These are phyloP conservation scores for Podospora pseudopauciseta DNA, from an alignment of 495 filamentous ascomycete genomes.

Conservation along the genomic window DNA sequence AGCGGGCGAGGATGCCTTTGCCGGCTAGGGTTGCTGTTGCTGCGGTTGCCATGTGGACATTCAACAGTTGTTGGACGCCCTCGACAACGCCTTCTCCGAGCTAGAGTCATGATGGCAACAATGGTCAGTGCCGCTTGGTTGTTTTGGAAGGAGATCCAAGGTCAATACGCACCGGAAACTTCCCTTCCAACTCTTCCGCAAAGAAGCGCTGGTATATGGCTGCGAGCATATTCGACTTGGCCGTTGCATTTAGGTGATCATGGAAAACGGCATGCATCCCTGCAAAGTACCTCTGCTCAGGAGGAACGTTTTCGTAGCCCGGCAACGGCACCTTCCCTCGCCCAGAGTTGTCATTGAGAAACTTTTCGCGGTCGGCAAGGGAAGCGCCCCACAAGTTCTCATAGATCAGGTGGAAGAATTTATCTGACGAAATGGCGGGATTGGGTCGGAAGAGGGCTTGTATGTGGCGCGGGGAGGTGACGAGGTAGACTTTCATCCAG, in stretches of 20 bases:
- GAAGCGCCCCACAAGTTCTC: conserved; percentile 12
- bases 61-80: conserved; percentile 18
- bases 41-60: conserved; percentile 18
- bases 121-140: too few relatives aligned
- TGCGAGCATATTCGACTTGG: conserved; percentile 10
- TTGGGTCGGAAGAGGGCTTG: conserved; percentile 20
- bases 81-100: conserved; percentile 14
- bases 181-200: conserved; percentile 7
- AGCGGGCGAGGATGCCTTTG: conserved; percentile 18
- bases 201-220: conserved; percentile 20
- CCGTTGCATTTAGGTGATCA: conserved; percentile 15
- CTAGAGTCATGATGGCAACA: not conserved
- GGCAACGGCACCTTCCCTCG: conserved; percentile 9
- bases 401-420: conserved; percentile 21
- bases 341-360: conserved; percentile 19
- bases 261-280: conserved; percentile 18
- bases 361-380: conserved; percentile 18
- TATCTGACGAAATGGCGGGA: conserved; percentile 21
- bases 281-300: conserved; percentile 24
- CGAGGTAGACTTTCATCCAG: conserved; percentile 24
- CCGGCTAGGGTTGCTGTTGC: conserved; percentile 24
- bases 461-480: conserved; percentile 21
- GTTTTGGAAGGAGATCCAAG: not conserved
- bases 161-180: not conserved
- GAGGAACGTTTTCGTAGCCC: conserved; percentile 6